Evolutionary conservation across 2,329 filamentous ascomycete species (phyloP), one percentile per base, ranked within the genome.

Genomic region (Cordyceps militaris): DNA sequence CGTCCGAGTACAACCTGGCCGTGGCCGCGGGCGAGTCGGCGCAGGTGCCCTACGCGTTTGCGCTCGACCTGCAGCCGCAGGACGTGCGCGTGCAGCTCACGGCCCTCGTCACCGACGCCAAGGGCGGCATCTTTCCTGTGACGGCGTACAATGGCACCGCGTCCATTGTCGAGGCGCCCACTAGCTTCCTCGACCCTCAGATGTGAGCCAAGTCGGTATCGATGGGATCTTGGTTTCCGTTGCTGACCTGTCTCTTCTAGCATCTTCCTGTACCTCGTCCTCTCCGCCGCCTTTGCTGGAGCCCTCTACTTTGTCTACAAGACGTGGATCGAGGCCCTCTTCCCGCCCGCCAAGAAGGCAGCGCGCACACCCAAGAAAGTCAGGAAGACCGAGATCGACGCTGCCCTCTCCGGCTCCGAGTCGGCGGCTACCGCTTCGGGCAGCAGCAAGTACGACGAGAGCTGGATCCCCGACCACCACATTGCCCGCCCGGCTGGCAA

Each of bases 251-350:
- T 52, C 32, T 42, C 14, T 57, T 21, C 6, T 14, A 97, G 94
- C 71, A 91, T 97, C 77, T 99, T 99, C 85, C 85, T 99, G 62
- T 97, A 97, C 80, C 80, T 96, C 71, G 86, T 97, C 79, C 88
- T 99, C 66, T 79, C 87, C 56, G 86, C 81, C 61, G 83, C 81
- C 62, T 95, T 96, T 71, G 84, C 76, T 63, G 91, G 88, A 61
- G 91, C 87, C 56, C 83, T 88, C 71, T 97, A 93, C 84, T 96
- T 96, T 75, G 91, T 97, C 77, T 99, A 99, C 84, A 94, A 88
- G 79, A 96, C 93, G 68, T 97, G 93, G 91, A 88, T 99, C 75
- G 89, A 91, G 67, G 87, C 91, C 14, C 88, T 99, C 70, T 96
- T 97, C 81, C 93, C 94, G 50, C 91, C 96, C 80, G 86, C 87